Evolutionary conservation across 805 yeast genomes (phyloP).

Genomic region (Nakazawaea ambrosiae): DNA sequence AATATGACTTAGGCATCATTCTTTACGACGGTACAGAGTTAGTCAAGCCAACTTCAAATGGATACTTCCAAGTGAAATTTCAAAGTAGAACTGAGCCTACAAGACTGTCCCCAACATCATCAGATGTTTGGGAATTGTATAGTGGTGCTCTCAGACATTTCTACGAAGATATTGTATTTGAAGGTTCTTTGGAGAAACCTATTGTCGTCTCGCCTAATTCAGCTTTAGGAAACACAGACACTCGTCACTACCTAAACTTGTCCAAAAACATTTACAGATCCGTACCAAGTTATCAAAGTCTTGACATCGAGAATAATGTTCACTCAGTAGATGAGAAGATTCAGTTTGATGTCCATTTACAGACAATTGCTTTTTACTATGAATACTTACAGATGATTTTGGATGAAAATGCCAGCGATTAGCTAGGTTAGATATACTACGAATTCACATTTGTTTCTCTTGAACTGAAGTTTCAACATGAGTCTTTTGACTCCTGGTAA

Average conservation of each 20-base stretch:
- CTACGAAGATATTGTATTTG: slow-evolving; percentile 41
- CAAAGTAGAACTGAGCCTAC: slow-evolving; percentile 28
- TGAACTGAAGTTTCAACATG: neutral
- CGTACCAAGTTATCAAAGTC: slow-evolving; percentile 32
- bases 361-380: slow-evolving; percentile 45
- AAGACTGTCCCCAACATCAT: slow-evolving; percentile 29
- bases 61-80: slow-evolving; percentile 18
- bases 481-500: neutral
- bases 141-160: slow-evolving; percentile 51
- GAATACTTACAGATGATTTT: slow-evolving; percentile 30
- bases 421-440: neutral
- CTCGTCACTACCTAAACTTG: slow-evolving; percentile 51
- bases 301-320: slow-evolving; percentile 23
- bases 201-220: slow-evolving; percentile 39
- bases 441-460: neutral
- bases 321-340: slow-evolving; percentile 65
- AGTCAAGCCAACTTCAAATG: slow-evolving; percentile 16
- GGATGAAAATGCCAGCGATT: slow-evolving; percentile 11
- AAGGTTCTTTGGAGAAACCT: slow-evolving; percentile 14
- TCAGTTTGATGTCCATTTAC: slow-evolving; percentile 45
- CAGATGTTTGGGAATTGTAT: slow-evolving; percentile 31
- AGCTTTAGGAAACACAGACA: slow-evolving; percentile 57
- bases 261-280: slow-evolving; percentile 50
- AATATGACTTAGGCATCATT: slow-evolving; percentile 41
- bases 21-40: slow-evolving; percentile 26